These are phyloP conservation scores for Logfia minima DNA, from an alignment of 129 eudicot species.

Conservation along the genomic window DNA sequence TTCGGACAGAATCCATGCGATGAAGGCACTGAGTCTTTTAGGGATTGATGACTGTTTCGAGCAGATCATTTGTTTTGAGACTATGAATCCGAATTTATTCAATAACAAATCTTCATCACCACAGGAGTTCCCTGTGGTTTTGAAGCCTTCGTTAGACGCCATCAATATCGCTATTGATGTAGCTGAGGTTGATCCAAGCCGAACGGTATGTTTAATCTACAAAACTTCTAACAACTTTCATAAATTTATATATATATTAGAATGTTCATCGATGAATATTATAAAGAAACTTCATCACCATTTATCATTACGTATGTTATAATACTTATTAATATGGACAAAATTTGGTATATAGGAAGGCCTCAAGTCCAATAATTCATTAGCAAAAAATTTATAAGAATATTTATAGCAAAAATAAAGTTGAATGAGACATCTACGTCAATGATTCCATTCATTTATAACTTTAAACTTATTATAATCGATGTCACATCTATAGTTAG, in stretches of 20 bases:
- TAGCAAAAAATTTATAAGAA: not conserved
- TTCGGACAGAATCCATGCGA: constrained; percentile 82
- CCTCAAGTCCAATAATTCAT: not conserved
- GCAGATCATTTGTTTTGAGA: constrained; percentile 83
- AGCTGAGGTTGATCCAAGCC: constrained; percentile 70
- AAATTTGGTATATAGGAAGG: no score
- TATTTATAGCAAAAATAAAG: not conserved
- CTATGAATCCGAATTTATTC: constrained; percentile 68
- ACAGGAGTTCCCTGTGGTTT: constrained; percentile 68
- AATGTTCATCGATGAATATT: no score
- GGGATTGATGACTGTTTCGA: constrained; percentile 84
- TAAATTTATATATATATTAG: no score
- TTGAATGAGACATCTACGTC: not conserved
- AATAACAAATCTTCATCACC: constrained; percentile 47
- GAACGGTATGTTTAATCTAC: constrained; percentile 52
- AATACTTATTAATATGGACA: no score
- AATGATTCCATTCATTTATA: not conserved
- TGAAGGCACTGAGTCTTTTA: constrained; percentile 64
- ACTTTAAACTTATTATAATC: not conserved
- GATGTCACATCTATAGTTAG: not conserved
- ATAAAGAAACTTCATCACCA: no score
- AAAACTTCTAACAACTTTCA: not conserved
- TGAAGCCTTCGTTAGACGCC: constrained; percentile 86
- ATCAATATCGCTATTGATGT: constrained; percentile 62
- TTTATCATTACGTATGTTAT: no score